Percentiles rank a stretch among this genome's conserved stretches.
Evolutionary conservation across 1,284 basidiomycete species (phyloP).

Genomic region (Fomitopsis betulina): DNA sequence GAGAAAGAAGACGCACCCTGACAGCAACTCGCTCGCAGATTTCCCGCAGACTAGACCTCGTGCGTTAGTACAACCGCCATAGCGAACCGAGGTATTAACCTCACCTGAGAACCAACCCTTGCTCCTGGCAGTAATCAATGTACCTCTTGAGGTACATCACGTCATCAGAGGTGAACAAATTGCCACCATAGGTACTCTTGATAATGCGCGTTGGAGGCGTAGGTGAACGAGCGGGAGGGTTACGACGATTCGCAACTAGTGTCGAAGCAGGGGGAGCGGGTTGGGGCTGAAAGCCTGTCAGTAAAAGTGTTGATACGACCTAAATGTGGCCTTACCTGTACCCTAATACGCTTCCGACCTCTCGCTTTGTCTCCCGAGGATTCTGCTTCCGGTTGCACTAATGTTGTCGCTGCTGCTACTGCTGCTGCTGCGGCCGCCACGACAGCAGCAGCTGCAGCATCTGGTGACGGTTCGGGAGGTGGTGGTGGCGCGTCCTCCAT

Average conservation of each 20-base stretch:
- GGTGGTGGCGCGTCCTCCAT: conserved; percentile 48
- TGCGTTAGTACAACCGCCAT: neutral
- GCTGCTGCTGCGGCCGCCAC: conserved; percentile 13
- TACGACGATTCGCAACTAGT: conserved; percentile 56
- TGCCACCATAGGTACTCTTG: conserved; percentile 82
- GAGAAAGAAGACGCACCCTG: conserved; percentile 41
- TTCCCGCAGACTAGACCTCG: conserved; percentile 56
- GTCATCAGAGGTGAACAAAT: conserved; percentile 77
- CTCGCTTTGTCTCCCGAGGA: conserved; percentile 33
- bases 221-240: conserved; percentile 70
- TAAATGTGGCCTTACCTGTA: conserved; percentile 36
- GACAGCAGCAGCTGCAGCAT: conserved; percentile 5
- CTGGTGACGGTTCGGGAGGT: conserved; percentile 25
- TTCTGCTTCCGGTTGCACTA: neutral
- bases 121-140: conserved; percentile 81
- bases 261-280: conserved; percentile 60
- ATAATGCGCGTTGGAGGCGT: conserved; percentile 77
- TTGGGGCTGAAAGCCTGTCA: conserved; percentile 29
- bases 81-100: conserved; percentile 1
- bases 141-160: conserved; percentile 76
- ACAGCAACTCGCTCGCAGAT: conserved; percentile 81
- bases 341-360: conserved; percentile 61
- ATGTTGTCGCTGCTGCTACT: neutral
- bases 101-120: conserved; percentile 73
- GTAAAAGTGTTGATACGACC: conserved; percentile 5